A percentile compares a stretch with the other conserved stretches of the same genome.
phyloP scores from a whole-genome alignment of 768 basidiomycete species.

The Boletus fagicola region DNA sequence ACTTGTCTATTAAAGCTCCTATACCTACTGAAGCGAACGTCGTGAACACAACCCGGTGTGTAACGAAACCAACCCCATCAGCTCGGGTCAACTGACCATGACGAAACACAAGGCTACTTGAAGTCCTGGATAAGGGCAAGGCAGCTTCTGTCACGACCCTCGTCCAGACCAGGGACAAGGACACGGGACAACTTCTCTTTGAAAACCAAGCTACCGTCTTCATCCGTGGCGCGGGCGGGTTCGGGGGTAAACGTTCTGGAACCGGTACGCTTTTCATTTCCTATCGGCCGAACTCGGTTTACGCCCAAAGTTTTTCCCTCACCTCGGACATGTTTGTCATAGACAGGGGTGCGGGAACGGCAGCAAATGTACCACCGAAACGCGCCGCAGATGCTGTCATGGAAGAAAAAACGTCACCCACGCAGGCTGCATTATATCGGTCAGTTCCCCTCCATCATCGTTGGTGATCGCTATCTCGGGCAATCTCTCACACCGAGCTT shows the following conservation, averaged over 20 bases:
- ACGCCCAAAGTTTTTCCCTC: background rate
- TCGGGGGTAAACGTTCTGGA: constrained; percentile 86
- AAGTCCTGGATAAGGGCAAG: constrained; percentile 90
- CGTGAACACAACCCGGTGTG: constrained; percentile 66
- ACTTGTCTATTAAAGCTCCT: constrained; percentile 78
- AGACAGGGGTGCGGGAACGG: constrained; percentile 91
- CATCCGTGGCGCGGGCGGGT: constrained; percentile 93
- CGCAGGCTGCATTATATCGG: constrained; percentile 93
- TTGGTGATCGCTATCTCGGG: background rate
- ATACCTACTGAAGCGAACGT: constrained; percentile 85
- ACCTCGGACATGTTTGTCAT: background rate
- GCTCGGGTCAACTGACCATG: constrained; percentile 10
- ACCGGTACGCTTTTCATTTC: constrained; percentile 50
- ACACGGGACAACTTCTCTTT: constrained; percentile 75
- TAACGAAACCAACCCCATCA: constrained; percentile 17
- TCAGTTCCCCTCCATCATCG: constrained; percentile 31
- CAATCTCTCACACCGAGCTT: constrained; percentile 2
- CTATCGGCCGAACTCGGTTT: constrained; percentile 2
- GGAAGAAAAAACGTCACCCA: constrained; percentile 80
- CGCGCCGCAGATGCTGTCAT: constrained; percentile 81
- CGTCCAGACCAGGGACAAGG: constrained; percentile 78
- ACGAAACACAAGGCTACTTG: constrained; percentile 52
- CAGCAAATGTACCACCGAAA: constrained; percentile 75
- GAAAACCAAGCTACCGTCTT: constrained; percentile 93
- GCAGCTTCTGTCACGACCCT: constrained; percentile 84